Percentiles rank a stretch among this genome's conserved stretches.
phyloP scores from a whole-genome alignment of 352 stramenopile genomes.

The Elongisporangium undulatum region DNA sequence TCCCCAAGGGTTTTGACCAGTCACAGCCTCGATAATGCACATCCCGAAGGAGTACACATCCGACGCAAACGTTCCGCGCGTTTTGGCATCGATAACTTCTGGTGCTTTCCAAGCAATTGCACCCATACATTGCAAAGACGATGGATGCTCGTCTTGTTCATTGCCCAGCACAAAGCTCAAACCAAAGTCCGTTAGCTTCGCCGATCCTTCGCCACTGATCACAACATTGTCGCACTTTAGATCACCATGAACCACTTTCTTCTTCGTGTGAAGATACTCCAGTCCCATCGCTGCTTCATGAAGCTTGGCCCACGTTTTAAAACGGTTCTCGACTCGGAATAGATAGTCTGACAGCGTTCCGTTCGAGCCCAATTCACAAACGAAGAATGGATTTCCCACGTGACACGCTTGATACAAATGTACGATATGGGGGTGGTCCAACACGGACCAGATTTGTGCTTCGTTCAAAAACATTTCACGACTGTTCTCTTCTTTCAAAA shows the following conservation, averaged over 20 bases:
- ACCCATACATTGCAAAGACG: slow-evolving; percentile 14
- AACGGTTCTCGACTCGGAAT: too few relatives aligned
- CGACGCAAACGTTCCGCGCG: not conserved
- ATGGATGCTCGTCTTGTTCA: not conserved
- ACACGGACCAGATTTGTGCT: too few relatives aligned
- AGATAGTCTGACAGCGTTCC: too few relatives aligned
- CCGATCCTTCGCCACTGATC: slow-evolving; percentile 13
- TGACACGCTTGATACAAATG: too few relatives aligned
- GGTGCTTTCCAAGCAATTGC: slow-evolving; percentile 18
- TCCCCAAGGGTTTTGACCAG: too few relatives aligned
- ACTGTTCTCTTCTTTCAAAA: too few relatives aligned
- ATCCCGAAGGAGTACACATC: slow-evolving; percentile 5
- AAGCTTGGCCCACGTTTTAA: slow-evolving; percentile 29
- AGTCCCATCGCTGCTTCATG: slow-evolving; percentile 27
- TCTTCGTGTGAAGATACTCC: slow-evolving; percentile 32
- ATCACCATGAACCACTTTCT: slow-evolving; percentile 23
- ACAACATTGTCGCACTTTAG: slow-evolving; percentile 72
- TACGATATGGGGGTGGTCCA: too few relatives aligned
- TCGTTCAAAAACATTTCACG: too few relatives aligned
- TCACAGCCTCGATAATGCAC: slow-evolving; percentile 4
- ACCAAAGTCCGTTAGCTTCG: slow-evolving; percentile 27
- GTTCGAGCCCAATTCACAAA: too few relatives aligned
- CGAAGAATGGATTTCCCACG: too few relatives aligned
- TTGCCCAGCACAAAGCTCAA: slow-evolving; percentile 10
- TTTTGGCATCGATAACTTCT: slow-evolving; percentile 16